Base-by-base conservation (phyloP, 2,329 filamentous ascomycete genomes). In the Aspergillus versicolor region DNA sequence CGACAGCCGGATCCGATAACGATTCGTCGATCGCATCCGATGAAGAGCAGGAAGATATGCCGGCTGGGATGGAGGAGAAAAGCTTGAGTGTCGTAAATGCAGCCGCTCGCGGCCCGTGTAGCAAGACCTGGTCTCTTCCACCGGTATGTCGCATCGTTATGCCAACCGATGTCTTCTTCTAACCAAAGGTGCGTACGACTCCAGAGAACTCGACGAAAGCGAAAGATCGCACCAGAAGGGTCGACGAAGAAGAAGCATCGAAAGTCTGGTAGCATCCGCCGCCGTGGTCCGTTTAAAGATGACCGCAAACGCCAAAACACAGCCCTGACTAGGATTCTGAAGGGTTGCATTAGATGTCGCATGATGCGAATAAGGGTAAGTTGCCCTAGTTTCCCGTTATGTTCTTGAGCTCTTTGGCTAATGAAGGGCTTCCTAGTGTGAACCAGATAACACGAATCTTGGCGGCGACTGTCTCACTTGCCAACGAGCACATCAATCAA, bases 251-350 rank as follows among this genome's bases (percentile, higher is more conserved):
- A 27, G n/a, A 52, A 54, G 45, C 37, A 50, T 13, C 44, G 56
- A 22, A 58, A 50, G 30, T 11, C 56, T 15, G 32, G 48, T 5
- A 42, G 44, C 15, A 40, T 37, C 37, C 56, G 51, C 38, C 56
- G 56, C n/a, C 56, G 56, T 49, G 56, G 56, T 34, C 56, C 56
- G 22, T 58, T 58, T 41, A 58, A 58, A 40, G 56, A 58, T 32
- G 56, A 58, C 38, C 32, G 49, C 38, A 58, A 54, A 47, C 56
- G 56, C 24, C 46, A 21, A 40, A 49, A 58, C 30, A 58, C 56
- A n/a, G 56, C 56, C 22, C 50, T 58, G 17, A 58, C 56, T 19
- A 58, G 56, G 40, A 50, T 34, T n/a, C 30, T 54, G 24, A 54
- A 52, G 46, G 51, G 56, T n/a, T 58, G 56, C 40, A 49, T 58